These are phyloP conservation scores for Anthracocystis walkeri DNA, from an alignment of 1,284 basidiomycete genomes.

Conservation along the genomic window DNA sequence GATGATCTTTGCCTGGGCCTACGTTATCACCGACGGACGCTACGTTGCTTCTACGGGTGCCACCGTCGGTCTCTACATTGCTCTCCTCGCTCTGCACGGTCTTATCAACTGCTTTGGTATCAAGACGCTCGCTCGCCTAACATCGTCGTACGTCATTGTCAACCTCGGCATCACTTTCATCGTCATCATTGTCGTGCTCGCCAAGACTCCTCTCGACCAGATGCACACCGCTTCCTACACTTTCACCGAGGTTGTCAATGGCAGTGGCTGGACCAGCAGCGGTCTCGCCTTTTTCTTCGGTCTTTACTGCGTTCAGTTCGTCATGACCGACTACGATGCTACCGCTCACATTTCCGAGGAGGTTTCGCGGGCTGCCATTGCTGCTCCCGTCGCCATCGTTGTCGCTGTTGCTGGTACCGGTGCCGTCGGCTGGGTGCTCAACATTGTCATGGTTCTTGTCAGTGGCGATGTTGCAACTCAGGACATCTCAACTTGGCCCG, in stretches of 20 bases:
- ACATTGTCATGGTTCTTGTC: slow-evolving; percentile 79
- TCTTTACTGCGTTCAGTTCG: slow-evolving; percentile 84
- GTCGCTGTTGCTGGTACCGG: slow-evolving; percentile 77
- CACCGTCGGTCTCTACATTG: slow-evolving; percentile 64
- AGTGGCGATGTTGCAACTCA: slow-evolving; percentile 71
- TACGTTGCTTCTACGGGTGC: slow-evolving; percentile 57
- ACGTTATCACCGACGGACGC: slow-evolving; percentile 59
- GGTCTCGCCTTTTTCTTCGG: slow-evolving; percentile 89
- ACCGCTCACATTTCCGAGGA: slow-evolving; percentile 91
- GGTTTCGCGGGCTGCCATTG: slow-evolving; percentile 86
- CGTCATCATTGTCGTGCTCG: slow-evolving; percentile 86
- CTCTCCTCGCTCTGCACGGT: slow-evolving; percentile 68
- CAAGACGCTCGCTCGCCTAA: slow-evolving; percentile 80
- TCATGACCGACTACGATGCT: slow-evolving; percentile 72
- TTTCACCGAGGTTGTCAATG: slow-evolving; percentile 76
- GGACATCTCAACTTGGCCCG: slow-evolving; percentile 58
- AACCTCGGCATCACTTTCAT: slow-evolving; percentile 76
- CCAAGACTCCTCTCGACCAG: slow-evolving; percentile 76
- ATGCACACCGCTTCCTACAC: slow-evolving; percentile 82
- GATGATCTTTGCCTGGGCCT: slow-evolving; percentile 85
- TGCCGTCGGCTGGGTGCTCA: slow-evolving; percentile 66
- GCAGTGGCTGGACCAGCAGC: slow-evolving; percentile 82
- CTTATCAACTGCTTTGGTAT: slow-evolving; percentile 82
- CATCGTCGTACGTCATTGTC: slow-evolving; percentile 85
- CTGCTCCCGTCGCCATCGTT: slow-evolving; percentile 81